Evolutionary conservation across 768 basidiomycete genomes (phyloP), one percentile per base, ranked within the genome.

Genomic region (Podaxis carcinomalis): DNA sequence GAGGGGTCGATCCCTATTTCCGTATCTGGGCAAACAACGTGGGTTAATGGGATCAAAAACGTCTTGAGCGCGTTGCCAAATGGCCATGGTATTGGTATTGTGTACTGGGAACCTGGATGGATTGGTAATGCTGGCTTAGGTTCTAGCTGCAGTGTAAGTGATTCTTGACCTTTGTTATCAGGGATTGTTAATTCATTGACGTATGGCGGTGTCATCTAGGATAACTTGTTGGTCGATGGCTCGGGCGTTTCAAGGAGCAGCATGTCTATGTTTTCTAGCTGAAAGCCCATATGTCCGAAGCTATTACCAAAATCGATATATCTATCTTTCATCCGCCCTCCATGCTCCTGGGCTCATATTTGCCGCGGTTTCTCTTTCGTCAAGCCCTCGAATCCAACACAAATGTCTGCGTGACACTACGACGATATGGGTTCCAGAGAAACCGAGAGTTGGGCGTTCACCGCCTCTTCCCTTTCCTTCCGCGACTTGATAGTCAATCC

Each of bases 71-170:
- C 69, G 3, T 63, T 86, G 2, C 74, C 81, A n/a, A 80, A 81
- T 9, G 78, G 81, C 6, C 80, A 77, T 69, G 78, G 78, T 9
- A 66, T 77, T 44, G 78, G 80, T 3, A 75, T 81, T 64, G 77
- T 82, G n/a, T 86, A 87, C 66, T 88, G 85, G 86, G 85, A 88
- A 64, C 85, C 85, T 21, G 84, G 76, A 50, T 88, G 86, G 85
- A 75, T 86, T 51, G 84, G 83, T 2, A 84, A 78, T 62, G 84
- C 82, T 13, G 74, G 69, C 25, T 63, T 80, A 51, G 78, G 78
- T 25, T 80, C 79, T 44, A 68, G 70, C 28, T 80, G 79, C 51
- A 62, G 75, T 44, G 79, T 79, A 70, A 60, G 72, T 65, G 3
- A 23, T 14, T 35, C n/a, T 39, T n/a, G 37, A 6, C 54, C 42